phyloP scores from a whole-genome alignment of 371 early-diverging fungal genomes.

The Encephalitozoon intestinalis region DNA sequence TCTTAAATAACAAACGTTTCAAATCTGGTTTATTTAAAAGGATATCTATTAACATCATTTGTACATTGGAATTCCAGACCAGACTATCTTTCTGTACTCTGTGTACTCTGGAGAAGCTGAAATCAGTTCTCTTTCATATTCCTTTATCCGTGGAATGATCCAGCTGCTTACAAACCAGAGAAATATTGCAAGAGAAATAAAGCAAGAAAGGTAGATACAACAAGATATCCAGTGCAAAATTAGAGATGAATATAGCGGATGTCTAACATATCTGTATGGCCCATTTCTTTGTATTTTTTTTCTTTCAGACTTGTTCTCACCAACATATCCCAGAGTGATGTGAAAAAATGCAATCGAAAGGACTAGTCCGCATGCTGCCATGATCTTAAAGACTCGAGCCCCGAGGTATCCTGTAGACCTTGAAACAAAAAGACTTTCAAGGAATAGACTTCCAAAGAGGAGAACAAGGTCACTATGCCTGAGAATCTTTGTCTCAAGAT shows the following conservation, averaged over 20 bases:
- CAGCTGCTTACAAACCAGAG: not conserved
- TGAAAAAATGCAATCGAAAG: not conserved
- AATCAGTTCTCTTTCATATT: not conserved
- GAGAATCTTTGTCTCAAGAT: not conserved
- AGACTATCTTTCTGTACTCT: not conserved
- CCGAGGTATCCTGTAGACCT: not conserved
- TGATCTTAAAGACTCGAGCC: not conserved
- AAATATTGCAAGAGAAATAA: not conserved
- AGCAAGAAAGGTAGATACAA: not conserved
- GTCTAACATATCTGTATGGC: not conserved
- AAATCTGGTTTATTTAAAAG: not conserved
- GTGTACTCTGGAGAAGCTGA: not conserved
- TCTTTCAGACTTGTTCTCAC: not conserved
- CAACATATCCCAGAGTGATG: not conserved
- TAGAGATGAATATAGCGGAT: not conserved
- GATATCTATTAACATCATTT: not conserved
- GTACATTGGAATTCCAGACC: constrained; percentile 10
- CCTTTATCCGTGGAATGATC: not conserved
- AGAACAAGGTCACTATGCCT: not conserved
- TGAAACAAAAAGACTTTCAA: not conserved
- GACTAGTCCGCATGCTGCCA: not conserved
- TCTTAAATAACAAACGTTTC: not conserved
- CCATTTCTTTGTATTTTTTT: not conserved
- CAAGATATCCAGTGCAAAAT: not conserved
- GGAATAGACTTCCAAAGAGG: not conserved